Percentiles rank a stretch among this genome's conserved stretches.
Conservation (phyloP, 257 asterid genomes). For the Nyctanthes arbortristis region DNA sequence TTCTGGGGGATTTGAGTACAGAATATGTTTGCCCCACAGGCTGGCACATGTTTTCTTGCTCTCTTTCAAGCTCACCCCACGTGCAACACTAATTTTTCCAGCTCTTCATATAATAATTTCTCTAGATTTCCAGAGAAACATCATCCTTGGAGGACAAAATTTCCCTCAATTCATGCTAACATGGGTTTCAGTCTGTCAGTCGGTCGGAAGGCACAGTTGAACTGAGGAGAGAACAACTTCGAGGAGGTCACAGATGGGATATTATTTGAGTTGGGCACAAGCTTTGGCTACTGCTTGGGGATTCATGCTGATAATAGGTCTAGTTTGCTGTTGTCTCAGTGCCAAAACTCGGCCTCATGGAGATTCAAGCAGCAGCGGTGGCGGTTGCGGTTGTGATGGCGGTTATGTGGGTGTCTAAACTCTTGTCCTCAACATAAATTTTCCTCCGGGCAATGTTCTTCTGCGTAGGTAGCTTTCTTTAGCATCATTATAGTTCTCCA, state of each 20-base stretch:
- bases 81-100: slow-evolving; percentile 24
- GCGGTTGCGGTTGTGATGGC: slow-evolving; percentile 32
- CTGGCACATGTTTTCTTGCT: background rate
- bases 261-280: slow-evolving; percentile 22
- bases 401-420: slow-evolving; percentile 17
- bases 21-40: background rate
- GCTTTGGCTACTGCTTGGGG: slow-evolving; percentile 20
- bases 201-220: background rate
- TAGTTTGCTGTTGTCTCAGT: slow-evolving; percentile 28
- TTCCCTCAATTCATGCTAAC: background rate
- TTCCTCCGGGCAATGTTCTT: background rate
- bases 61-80: slow-evolving; percentile 6
- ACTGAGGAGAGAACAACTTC: background rate
- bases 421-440: background rate
- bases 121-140: background rate
- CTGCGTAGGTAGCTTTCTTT: background rate
- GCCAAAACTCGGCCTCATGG: slow-evolving; percentile 23
- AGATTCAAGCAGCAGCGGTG: slow-evolving; percentile 5
- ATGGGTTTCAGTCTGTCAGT: background rate
- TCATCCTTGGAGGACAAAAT: slow-evolving; percentile 3
- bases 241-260: no score
- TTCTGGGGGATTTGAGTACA: slow-evolving; percentile 4
- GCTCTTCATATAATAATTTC: slow-evolving; percentile 11
- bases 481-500: no score
- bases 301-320: slow-evolving; percentile 25